These are phyloP conservation scores for Magnaporthales sp. DNA, from an alignment of 2,329 filamentous ascomycete genomes.

Conservation along the genomic window DNA sequence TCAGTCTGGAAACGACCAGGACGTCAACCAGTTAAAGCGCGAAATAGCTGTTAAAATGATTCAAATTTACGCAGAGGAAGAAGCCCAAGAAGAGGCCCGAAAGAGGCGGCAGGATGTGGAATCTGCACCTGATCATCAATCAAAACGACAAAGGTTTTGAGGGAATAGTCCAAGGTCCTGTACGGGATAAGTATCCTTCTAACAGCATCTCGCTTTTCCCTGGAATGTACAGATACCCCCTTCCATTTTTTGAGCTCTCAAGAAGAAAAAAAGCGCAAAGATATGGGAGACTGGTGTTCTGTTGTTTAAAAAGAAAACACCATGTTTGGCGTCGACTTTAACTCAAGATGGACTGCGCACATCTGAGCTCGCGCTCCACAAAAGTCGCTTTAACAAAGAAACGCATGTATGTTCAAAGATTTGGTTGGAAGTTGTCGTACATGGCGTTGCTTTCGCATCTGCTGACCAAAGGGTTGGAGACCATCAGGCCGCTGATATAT, in stretches of 20 bases:
- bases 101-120: background rate
- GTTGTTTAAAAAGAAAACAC: no score
- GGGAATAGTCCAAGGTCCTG: background rate
- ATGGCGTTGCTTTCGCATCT: background rate
- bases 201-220: background rate
- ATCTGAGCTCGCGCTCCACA: background rate
- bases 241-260: background rate
- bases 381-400: background rate
- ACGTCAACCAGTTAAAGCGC: no score
- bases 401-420: background rate
- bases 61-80: no score
- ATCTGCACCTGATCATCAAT: background rate
- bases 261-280: background rate
- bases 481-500: background rate
- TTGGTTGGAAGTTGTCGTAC: background rate
- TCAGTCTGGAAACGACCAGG: no score
- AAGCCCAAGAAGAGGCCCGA: background rate
- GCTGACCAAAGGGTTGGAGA: background rate
- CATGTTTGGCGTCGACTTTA: no score
- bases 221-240: no score
- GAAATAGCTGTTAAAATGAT: background rate
- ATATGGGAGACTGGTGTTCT: no score
- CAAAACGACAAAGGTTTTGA: background rate
- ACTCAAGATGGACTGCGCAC: background rate
- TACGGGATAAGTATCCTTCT: background rate